Evolutionary conservation across 257 asterid species (phyloP).

Genomic region (Solanum medicagineum): DNA sequence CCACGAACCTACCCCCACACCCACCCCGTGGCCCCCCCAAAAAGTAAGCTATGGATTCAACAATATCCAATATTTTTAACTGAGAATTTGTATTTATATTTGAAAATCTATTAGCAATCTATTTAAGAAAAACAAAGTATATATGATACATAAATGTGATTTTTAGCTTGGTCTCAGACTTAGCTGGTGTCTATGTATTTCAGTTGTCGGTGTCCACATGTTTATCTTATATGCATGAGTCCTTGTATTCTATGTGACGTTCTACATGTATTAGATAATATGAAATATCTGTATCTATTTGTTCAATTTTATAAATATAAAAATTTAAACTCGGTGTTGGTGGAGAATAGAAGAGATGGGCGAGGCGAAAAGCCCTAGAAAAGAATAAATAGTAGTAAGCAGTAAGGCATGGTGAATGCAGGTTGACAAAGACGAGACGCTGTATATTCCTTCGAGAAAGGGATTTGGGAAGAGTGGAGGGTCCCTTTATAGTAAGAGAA

Average conservation of each 20-base stretch:
- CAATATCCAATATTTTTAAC: background rate
- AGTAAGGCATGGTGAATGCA: constrained; percentile 31
- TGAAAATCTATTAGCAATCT: background rate
- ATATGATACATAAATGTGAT: too few species aligned
- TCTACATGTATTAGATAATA: too few species aligned
- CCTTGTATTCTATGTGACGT: background rate
- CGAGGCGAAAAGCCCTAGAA: constrained; percentile 6
- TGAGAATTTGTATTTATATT: background rate
- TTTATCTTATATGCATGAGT: too few species aligned
- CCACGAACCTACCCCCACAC: too few species aligned
- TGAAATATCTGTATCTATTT: background rate
- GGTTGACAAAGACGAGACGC: constrained; percentile 55
- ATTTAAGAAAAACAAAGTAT: background rate
- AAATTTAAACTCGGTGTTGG: background rate
- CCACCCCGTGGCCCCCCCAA: too few species aligned
- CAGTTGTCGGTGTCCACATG: too few species aligned
- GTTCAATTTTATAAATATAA: background rate
- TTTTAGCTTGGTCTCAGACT: too few species aligned
- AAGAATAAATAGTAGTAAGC: background rate
- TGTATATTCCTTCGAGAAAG: constrained; percentile 76
- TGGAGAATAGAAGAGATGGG: background rate
- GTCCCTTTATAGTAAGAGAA: constrained; percentile 13
- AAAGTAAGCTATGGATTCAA: too few species aligned
- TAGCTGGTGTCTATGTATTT: too few species aligned
- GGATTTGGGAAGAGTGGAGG: constrained; percentile 18